Evolutionary conservation across 164 flowering plant genomes (phyloP), one percentile per base, ranked within the genome.

Genomic region (Sextonia rubra): DNA sequence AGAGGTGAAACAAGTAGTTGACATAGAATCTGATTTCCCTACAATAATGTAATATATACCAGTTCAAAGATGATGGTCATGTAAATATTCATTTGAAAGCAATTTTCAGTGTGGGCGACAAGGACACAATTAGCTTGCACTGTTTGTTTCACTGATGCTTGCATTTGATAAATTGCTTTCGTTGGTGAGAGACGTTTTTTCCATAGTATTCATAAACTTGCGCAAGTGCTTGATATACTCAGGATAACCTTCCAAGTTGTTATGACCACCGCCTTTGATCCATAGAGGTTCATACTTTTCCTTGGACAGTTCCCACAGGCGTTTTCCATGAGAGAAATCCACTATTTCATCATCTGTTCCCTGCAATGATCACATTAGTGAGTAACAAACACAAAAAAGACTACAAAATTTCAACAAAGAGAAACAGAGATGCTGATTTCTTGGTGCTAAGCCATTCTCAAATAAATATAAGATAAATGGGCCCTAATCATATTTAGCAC

Each of bases 191-290:
- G 96, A 80, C 25, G 80, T 83, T 67, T 91, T 92, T 81, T 93
- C 98, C 93, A 95, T 84, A 27, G 96, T 86, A 24, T 86, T 86
- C 25, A 95, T 79, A 76, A 90, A 95, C 85, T 89, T 91, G 60
- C 94, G 83, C 78, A 95, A 77, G 83, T 95, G 93, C 75, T 87
- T 90, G 26, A 95, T 91, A 85, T 88, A 95, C 82, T 95, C 98
- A 0, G 99, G 98, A 77, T 84, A 95, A 12, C 97, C 89, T 76
- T 95, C 99, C 18, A 95, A 86, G 83, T 95, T 95, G 82, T 97
- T 93, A 77, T 95, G 99, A 1, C 97, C 97, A 14, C 98, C 99
- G 6, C 97, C 97, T 73, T 93, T 83, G 15, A 95, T 84, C 99
- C 99, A 95, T 64, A 95, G 76, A 0, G 99, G 99, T 20, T 95